Evolutionary conservation across 2,329 filamentous ascomycete species (phyloP), one percentile per base, ranked within the genome.

Genomic region (Fusarium redolens): DNA sequence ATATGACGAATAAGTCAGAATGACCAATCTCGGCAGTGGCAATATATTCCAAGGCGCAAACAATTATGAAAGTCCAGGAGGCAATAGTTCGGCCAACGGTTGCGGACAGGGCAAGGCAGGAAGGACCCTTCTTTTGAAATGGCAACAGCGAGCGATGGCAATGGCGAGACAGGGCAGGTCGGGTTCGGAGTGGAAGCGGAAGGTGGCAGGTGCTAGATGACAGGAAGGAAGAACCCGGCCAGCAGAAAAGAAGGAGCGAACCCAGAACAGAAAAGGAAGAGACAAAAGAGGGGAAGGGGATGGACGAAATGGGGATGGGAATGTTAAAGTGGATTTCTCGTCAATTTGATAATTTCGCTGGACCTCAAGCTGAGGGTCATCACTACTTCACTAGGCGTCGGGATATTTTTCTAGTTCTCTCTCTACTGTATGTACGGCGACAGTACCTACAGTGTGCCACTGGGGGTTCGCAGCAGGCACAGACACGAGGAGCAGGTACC

Each of bases 271-370:
- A 67, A 68, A 68, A 69, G 68, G 44, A 55, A 60, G 47, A 57
- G 54, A 65, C 47, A 56, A 60, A 74, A 72, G 63, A 62, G 67
- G 60, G 69, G 61, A 61, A 68, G 50, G 59, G 58, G 65, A 68
- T 58, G 43, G 55, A 65, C 62, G 58, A 68, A 65, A 71, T 62
- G 71, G 60, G 71, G 48, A 74, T 57, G 71, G 61, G 71, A 74
- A 74, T 74, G 71, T 40, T 64, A 66, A 69, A 74, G 71, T 74
- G 71, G 71, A 74, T 72, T 72, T 74, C 61, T 66, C 40, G 64
- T 72, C 64, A 72, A 74, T 72, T 69, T 72, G 68, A 65, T 66
- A 74, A 74, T 74, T 74, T 74, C 69, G 60, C 61, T 65, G 62
- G 41, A 48, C 22, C 44, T 60, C 30, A 41, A 71, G 57, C 47